phyloP scores from a whole-genome alignment of 163 green algal species.

The Volvox carteri region DNA sequence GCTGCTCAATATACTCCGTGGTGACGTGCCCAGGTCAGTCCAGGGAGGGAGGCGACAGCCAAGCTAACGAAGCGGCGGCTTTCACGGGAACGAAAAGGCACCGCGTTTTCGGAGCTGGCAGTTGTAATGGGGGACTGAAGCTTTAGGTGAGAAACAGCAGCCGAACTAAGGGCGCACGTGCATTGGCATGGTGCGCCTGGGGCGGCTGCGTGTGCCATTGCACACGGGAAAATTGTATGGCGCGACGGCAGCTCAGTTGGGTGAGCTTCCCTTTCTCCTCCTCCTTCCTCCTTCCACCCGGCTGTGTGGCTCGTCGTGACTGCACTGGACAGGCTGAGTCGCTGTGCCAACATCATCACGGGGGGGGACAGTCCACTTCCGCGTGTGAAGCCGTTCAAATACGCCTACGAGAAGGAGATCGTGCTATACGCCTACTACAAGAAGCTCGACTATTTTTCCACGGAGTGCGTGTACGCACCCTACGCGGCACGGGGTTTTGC shows the following conservation, averaged over 20 bases:
- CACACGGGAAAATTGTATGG: no score
- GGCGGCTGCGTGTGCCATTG: no score
- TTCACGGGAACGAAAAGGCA: no score
- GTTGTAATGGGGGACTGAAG: no score
- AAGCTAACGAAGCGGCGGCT: no score
- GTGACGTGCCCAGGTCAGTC: slow-evolving; percentile 88
- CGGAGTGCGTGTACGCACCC: slow-evolving; percentile 96
- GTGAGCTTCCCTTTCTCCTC: neutral
- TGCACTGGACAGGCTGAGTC: slow-evolving; percentile 86
- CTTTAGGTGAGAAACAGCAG: no score
- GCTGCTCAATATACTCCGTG: slow-evolving; percentile 96
- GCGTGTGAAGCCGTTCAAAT: slow-evolving; percentile 98
- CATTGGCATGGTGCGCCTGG: no score
- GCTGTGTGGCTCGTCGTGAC: neutral
- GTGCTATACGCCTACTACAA: slow-evolving; percentile 99
- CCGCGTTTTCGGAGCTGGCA: no score
- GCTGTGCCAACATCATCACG: slow-evolving; percentile 89
- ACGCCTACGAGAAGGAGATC: slow-evolving; percentile 91
- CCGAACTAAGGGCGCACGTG: no score
- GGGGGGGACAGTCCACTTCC: slow-evolving; percentile 88
- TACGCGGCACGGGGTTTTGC: slow-evolving; percentile 91
- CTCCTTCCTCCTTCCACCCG: neutral
- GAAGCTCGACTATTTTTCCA: slow-evolving; percentile 98
- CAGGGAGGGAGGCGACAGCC: no score
- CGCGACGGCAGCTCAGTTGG: no score